Base-by-base conservation (phyloP, 176 grass and related monocot species). In the Phoenix dactylifera region DNA sequence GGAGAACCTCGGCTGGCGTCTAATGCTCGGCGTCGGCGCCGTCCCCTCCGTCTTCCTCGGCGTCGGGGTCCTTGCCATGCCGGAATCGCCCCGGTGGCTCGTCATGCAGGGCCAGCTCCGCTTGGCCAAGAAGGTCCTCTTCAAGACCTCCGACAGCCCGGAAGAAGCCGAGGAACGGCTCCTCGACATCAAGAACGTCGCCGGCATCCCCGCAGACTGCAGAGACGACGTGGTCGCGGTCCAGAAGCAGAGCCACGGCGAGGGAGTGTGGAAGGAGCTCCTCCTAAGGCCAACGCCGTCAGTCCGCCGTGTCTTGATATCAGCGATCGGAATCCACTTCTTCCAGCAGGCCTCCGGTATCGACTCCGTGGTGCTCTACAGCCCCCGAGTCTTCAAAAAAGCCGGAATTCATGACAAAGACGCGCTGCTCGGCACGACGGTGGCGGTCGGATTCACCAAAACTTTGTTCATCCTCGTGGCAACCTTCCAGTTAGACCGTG, bases 81-180 rank as follows among this genome's bases (percentile, higher is more conserved):
- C 4, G 20, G 89, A 95, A 75, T 95, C 89, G 1, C 89, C 89
- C 6, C 85, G 89, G 23, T 95, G 89, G 89, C 81, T 95, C 6
- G 89, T 75, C 14, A 79, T 95, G 79, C 87, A 95, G 48, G 90
- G 86, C 48, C 79, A 82, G 10, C 26, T 82, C 25, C 67, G 18
- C 4, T 82, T 82, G 20, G 79, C 79, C 0, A 86, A 65, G 59
- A 7, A 22, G 58, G 83, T 90, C 54, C 70, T 90, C 55, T 35
- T 76, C 25, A 79, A 7, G 58, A 90, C 79, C 15, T 90, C 83
- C 0, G 87, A 90, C 64, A 83, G 83, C 22, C 7, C 17, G 35
- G 82, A 76, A 17, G 87, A 83, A 69, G 62, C 78, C 16, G 50
- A 67, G 4, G 60, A 66, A 24, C 75, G 75, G 23, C 71, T 90